phyloP scores from a whole-genome alignment of 2,329 filamentous ascomycete species.

The Chaetomiaceae sp. region DNA sequence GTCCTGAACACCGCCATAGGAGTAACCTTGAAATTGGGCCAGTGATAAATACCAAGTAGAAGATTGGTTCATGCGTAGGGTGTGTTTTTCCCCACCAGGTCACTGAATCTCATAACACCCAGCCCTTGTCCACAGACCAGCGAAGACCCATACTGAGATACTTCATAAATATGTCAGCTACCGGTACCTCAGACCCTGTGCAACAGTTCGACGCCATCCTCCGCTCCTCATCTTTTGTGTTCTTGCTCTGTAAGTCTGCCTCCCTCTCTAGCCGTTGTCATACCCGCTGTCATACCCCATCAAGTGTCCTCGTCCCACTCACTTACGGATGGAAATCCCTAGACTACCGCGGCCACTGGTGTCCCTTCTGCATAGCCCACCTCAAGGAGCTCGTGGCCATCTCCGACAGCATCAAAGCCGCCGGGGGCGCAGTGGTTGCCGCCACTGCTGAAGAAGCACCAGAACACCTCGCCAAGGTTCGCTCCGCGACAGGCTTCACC shows the following conservation, averaged over 20 bases:
- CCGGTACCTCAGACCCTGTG: neutral
- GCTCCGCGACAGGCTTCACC: neutral
- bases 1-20: too few species aligned
- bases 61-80: too few species aligned
- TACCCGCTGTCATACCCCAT: too few species aligned
- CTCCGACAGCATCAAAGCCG: neutral
- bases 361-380: conserved; percentile 3
- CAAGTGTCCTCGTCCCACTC: too few species aligned
- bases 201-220: neutral
- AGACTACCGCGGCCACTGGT: conserved; percentile 9
- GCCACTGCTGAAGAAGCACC: neutral
- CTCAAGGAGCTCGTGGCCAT: conserved; percentile 4
- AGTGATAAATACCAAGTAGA: too few species aligned
- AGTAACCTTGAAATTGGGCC: too few species aligned
- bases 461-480: neutral
- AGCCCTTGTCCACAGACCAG: too few species aligned
- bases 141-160: neutral
- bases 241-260: conserved; percentile 1
- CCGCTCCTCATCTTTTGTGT: neutral
- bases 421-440: neutral
- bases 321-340: neutral
- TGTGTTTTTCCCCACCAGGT: too few species aligned
- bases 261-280: neutral
- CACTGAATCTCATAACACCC: too few species aligned
- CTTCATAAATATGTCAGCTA: neutral